Evolutionary conservation across 805 yeast genomes (phyloP).

Genomic region (Vanderwaltozyma tropicalis): DNA sequence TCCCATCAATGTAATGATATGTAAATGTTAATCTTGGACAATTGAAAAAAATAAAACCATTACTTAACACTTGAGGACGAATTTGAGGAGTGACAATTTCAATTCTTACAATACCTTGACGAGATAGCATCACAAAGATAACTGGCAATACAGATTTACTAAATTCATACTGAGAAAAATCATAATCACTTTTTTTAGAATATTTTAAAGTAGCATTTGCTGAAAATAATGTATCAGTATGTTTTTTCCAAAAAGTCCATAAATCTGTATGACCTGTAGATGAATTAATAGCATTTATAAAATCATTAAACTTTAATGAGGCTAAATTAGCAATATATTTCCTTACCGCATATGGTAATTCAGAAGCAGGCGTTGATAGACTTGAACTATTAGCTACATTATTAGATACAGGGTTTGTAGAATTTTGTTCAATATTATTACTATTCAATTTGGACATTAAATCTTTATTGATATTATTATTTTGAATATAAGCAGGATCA

Average conservation of each 20-base stretch:
- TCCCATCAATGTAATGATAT: slow-evolving; percentile 57
- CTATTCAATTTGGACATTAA: not conserved
- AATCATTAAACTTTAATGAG: slow-evolving; percentile 39
- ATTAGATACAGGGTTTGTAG: not conserved
- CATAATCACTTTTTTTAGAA: slow-evolving; percentile 36
- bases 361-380: not conserved
- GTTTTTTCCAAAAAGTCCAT: slow-evolving; percentile 40
- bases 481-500: not conserved
- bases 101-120: slow-evolving; percentile 41
- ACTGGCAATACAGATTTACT: slow-evolving; percentile 23
- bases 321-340: slow-evolving; percentile 41
- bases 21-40: slow-evolving; percentile 40
- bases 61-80: slow-evolving; percentile 42
- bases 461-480: no score
- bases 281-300: slow-evolving; percentile 37
- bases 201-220: slow-evolving; percentile 41
- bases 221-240: slow-evolving; percentile 42
- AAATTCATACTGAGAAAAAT: slow-evolving; percentile 51
- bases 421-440: not conserved
- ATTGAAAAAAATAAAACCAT: slow-evolving; percentile 45
- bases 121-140: slow-evolving; percentile 40
- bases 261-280: slow-evolving; percentile 35
- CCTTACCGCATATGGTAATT: slow-evolving; percentile 23
- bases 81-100: slow-evolving; percentile 41
- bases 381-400: not conserved